Conservation (phyloP, 2,329 filamentous ascomycete genomes). For the Pestalotiopsis fici region DNA sequence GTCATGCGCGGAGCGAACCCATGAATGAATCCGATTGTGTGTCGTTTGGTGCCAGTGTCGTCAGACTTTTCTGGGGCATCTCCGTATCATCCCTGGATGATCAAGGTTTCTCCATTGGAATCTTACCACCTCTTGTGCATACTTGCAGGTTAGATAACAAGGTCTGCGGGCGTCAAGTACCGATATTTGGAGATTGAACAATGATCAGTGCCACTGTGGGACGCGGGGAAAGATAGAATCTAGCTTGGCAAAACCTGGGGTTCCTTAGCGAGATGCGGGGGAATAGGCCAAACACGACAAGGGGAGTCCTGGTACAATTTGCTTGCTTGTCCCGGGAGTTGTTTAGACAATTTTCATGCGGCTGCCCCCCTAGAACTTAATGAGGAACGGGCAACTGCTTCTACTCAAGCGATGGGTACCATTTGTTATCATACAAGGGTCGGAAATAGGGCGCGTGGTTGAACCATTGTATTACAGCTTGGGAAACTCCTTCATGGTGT, state of each 20-base stretch:
- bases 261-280: constrained; percentile 4
- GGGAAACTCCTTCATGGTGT: no score
- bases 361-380: background rate
- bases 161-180: background rate
- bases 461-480: no score
- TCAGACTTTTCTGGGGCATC: background rate
- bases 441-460: no score
- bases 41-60: background rate
- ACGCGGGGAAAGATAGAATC: background rate
- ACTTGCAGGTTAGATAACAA: background rate
- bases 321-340: no score
- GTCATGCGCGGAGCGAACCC: background rate
- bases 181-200: background rate
- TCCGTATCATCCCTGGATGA: background rate
- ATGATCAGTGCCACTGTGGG: background rate
- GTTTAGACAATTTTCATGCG: background rate
- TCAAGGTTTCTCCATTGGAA: background rate
- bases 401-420: no score
- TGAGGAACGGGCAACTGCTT: no score
- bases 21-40: background rate
- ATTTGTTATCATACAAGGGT: no score
- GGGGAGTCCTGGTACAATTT: background rate
- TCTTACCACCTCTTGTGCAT: background rate
- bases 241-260: background rate
- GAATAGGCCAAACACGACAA: background rate